Percentiles rank a stretch among this genome's conserved stretches.
These are phyloP conservation scores for Penicillium coffeae DNA, from an alignment of 495 filamentous ascomycete genomes.

Conservation along the genomic window DNA sequence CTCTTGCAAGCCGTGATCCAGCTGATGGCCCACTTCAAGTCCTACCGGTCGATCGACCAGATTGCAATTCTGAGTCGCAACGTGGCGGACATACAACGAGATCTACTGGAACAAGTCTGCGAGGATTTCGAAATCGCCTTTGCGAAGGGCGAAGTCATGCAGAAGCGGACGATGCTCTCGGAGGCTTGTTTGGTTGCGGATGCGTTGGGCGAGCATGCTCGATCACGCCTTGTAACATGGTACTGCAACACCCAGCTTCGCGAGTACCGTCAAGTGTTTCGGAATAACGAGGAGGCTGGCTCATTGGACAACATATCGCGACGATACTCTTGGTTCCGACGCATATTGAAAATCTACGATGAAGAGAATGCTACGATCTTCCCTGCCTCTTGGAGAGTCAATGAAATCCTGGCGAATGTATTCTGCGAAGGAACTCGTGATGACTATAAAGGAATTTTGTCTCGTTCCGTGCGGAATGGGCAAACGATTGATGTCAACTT, in stretches of 20 bases:
- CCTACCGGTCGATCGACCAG: constrained; percentile 95
- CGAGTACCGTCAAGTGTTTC: constrained; percentile 92
- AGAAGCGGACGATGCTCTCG: constrained; percentile 64
- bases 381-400: constrained; percentile 81
- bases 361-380: constrained; percentile 89
- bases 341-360: constrained; percentile 94
- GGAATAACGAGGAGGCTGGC: constrained; percentile 94
- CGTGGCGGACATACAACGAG: constrained; percentile 89
- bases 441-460: constrained; percentile 89
- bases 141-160: constrained; percentile 78
- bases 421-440: constrained; percentile 95
- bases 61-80: constrained; percentile 91
- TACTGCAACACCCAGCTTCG: constrained; percentile 96
- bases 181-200: constrained; percentile 95
- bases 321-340: constrained; percentile 92
- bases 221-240: constrained; percentile 82
- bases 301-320: constrained; percentile 95
- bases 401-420: constrained; percentile 83
- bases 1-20: constrained; percentile 94
- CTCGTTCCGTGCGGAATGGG: constrained; percentile 82
- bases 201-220: constrained; percentile 85
- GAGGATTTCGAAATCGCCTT: constrained; percentile 97
- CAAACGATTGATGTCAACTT: constrained; percentile 87
- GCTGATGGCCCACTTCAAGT: constrained; percentile 98
- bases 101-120: constrained; percentile 92